phyloP scores from a whole-genome alignment of 1,139 yeast genomes.

The Hyphopichia pseudoburtonii region DNA sequence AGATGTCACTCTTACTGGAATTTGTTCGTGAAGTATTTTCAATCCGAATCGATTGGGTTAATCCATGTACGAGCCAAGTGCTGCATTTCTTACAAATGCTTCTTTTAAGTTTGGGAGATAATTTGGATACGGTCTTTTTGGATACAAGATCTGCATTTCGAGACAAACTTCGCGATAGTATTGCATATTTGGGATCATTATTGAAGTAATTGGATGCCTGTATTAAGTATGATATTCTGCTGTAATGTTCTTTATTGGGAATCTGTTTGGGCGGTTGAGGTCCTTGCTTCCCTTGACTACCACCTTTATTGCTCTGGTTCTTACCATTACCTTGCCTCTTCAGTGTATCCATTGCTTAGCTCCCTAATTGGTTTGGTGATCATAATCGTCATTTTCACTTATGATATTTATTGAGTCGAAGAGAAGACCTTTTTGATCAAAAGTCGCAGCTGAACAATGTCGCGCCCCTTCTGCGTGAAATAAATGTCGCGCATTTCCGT shows the following conservation, averaged over 20 bases:
- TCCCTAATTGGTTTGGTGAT: too few species aligned
- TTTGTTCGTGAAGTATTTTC: constrained; percentile 25
- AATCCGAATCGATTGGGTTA: constrained; percentile 31
- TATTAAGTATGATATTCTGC: constrained; percentile 55
- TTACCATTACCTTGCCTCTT: too few species aligned
- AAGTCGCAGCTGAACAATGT: too few species aligned
- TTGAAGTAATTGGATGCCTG: constrained; percentile 45
- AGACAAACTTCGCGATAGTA: constrained; percentile 50
- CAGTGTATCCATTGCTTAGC: too few species aligned
- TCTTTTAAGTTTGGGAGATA: constrained; percentile 63
- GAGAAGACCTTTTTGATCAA: too few species aligned
- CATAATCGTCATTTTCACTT: too few species aligned
- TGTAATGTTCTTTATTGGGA: constrained; percentile 59
- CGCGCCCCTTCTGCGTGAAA: too few species aligned
- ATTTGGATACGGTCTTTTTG: constrained; percentile 60
- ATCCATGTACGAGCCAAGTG: constrained; percentile 47
- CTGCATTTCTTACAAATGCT: constrained; percentile 61
- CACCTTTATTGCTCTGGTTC: constrained; percentile 10
- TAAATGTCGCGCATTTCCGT: too few species aligned
- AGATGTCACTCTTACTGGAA: constrained; percentile 31
- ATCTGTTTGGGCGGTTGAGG: constrained; percentile 26
- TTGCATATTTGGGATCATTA: constrained; percentile 19
- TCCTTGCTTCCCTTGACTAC: not conserved
- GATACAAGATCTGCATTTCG: constrained; percentile 52
- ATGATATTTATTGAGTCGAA: too few species aligned